phyloP scores from a whole-genome alignment of 257 asterid genomes.

The Nemophila menziesii region DNA sequence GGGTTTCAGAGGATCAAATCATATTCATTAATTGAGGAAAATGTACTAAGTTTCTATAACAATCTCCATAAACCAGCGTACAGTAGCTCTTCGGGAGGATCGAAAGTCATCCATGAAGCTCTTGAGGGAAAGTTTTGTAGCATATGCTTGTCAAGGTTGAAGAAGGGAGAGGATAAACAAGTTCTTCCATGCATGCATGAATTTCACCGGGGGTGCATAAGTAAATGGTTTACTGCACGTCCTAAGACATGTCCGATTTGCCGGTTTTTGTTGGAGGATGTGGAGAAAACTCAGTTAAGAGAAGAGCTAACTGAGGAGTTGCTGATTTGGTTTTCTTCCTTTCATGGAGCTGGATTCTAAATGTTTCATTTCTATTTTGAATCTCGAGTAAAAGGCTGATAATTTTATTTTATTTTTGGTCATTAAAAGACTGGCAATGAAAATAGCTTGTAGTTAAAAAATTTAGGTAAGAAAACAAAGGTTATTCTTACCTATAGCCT shows the following conservation, averaged over 20 bases:
- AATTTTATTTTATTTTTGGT: too few relatives aligned
- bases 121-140: conserved; percentile 12
- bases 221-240: conserved; percentile 19
- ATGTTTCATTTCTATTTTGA: too few relatives aligned
- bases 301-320: conserved; percentile 26
- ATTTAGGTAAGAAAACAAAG: too few relatives aligned
- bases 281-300: background rate
- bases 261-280: conserved; percentile 18
- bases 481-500: too few relatives aligned
- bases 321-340: conserved; percentile 36
- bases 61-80: background rate
- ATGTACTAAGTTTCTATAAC: background rate
- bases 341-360: conserved; percentile 35
- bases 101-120: conserved; percentile 11
- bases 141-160: conserved; percentile 28
- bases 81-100: background rate
- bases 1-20: conserved; percentile 2
- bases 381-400: too few relatives aligned
- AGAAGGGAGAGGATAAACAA: conserved; percentile 12
- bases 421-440: too few relatives aligned
- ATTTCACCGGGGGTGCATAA: conserved; percentile 26
- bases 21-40: conserved; percentile 2
- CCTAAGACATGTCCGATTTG: conserved; percentile 33
- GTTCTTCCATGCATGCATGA: conserved; percentile 28
- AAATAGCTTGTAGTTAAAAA: too few relatives aligned